Percentiles rank a stretch among this genome's conserved stretches.
phyloP scores from a whole-genome alignment of 2,329 filamentous ascomycete genomes.

The Fusarium sp. region DNA sequence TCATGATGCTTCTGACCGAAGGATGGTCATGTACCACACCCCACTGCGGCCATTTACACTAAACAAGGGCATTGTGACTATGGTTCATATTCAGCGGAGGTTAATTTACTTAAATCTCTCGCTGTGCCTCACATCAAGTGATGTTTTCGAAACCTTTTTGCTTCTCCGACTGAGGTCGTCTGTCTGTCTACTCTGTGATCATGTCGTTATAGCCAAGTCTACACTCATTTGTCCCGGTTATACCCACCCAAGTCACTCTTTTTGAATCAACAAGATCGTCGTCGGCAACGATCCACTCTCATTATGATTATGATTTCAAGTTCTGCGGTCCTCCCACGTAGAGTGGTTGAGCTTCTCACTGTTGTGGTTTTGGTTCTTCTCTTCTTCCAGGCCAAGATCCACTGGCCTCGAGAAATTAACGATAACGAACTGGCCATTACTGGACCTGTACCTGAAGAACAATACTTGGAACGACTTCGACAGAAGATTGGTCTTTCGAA shows the following conservation, averaged over 20 bases:
- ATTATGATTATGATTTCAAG: conserved; percentile 46
- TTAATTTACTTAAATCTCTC: conserved; percentile 42
- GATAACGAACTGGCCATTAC: conserved; percentile 28
- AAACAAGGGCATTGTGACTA: conserved; percentile 35
- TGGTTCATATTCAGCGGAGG: conserved; percentile 1
- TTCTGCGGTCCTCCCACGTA: conserved; percentile 38
- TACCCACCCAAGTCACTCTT: conserved; percentile 44
- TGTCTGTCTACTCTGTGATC: conserved; percentile 24
- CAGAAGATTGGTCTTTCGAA: conserved; percentile 47
- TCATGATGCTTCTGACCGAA: conserved; percentile 40
- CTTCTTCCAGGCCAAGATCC: conserved; percentile 38
- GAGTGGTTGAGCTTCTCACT: conserved; percentile 39
- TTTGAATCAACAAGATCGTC: conserved; percentile 19
- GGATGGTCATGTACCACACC: conserved; percentile 25
- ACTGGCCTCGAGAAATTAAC: conserved; percentile 9
- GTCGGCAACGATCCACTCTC: conserved; percentile 13
- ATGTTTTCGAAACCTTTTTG: not conserved
- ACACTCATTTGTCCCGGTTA: conserved; percentile 25
- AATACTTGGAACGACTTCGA: conserved; percentile 48
- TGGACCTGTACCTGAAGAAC: conserved; percentile 46
- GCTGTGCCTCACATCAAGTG: conserved; percentile 28
- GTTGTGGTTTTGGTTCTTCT: conserved; percentile 43
- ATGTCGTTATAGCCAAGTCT: conserved; percentile 34
- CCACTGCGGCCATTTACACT: conserved; percentile 38
- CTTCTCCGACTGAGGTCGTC: conserved; percentile 1